These are phyloP conservation scores for Pichia sp. DNA, from an alignment of 1,139 yeast genomes.

Conservation along the genomic window DNA sequence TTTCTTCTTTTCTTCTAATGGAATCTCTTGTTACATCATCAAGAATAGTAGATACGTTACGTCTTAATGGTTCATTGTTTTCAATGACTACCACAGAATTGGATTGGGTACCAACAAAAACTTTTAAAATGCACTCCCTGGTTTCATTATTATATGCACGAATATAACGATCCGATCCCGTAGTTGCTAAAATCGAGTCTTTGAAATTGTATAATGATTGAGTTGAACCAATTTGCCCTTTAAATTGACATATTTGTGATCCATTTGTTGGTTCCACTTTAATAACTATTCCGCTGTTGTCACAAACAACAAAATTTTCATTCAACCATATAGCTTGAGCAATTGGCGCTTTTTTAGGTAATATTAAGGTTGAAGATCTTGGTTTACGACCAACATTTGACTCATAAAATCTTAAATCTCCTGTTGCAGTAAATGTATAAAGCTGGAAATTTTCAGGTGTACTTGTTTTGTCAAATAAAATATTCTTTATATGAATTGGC, in stretches of 20 bases:
- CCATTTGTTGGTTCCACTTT: constrained; percentile 44
- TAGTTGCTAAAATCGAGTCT: constrained; percentile 42
- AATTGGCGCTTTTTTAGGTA: constrained; percentile 32
- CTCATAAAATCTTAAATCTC: constrained; percentile 60
- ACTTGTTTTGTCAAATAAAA: constrained; percentile 35
- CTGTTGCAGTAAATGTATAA: constrained; percentile 62
- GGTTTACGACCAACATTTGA: constrained; percentile 59
- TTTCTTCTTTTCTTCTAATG: constrained; percentile 30
- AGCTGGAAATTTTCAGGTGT: constrained; percentile 36
- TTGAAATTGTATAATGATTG: constrained; percentile 21
- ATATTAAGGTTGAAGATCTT: constrained; percentile 39
- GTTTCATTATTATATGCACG: constrained; percentile 61
- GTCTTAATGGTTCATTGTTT: constrained; percentile 36
- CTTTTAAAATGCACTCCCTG: constrained; percentile 60
- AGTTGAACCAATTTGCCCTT: constrained; percentile 42
- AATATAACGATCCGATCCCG: constrained; percentile 82
- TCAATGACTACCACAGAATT: constrained; percentile 49
- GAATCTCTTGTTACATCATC: constrained; percentile 3
- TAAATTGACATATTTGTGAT: constrained; percentile 36
- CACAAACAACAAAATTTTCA: constrained; percentile 46
- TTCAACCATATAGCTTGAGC: constrained; percentile 6
- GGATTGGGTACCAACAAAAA: constrained; percentile 72
- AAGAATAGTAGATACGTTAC: constrained; percentile 21
- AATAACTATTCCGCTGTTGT: constrained; percentile 49
- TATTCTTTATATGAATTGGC: constrained; percentile 57